These are phyloP conservation scores for Boletus reticuloceps DNA, from an alignment of 768 basidiomycete species.

Conservation along the genomic window DNA sequence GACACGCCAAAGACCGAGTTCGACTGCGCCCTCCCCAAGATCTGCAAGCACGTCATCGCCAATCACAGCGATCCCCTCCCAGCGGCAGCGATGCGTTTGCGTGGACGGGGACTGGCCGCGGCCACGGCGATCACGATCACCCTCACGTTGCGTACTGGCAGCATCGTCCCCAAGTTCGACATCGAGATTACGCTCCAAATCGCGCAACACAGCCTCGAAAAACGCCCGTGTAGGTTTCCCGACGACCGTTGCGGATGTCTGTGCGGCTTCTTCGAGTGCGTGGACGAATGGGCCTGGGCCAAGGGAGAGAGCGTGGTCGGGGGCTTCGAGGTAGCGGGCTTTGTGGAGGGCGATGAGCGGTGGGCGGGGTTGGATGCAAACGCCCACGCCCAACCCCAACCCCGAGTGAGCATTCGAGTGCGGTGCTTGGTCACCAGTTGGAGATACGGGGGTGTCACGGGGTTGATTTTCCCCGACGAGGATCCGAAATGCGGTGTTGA, in stretches of 20 bases:
- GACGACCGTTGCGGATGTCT: slow-evolving; percentile 48
- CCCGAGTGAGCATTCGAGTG: too few relatives aligned
- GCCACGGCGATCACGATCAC: slow-evolving; percentile 43
- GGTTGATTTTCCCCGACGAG: slow-evolving; percentile 42
- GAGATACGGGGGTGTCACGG: not conserved
- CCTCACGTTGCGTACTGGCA: not conserved
- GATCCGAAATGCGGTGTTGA: slow-evolving; percentile 68
- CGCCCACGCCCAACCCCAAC: too few relatives aligned
- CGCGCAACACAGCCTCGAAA: slow-evolving; percentile 54
- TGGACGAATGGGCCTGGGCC: slow-evolving; percentile 71
- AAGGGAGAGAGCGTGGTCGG: slow-evolving; percentile 51
- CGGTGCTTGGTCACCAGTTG: too few relatives aligned
- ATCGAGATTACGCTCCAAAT: slow-evolving; percentile 31
- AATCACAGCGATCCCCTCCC: too few relatives aligned
- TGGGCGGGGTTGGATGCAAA: not conserved
- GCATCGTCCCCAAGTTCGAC: not conserved
- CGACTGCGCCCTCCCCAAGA: slow-evolving; percentile 18
- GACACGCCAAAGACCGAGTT: slow-evolving; percentile 59
- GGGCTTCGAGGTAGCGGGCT: slow-evolving; percentile 47
- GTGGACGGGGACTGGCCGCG: slow-evolving; percentile 17
- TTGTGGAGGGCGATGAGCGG: slow-evolving; percentile 61
- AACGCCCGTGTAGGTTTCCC: slow-evolving; percentile 64
- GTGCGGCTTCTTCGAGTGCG: slow-evolving; percentile 56
- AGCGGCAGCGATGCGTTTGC: too few relatives aligned
- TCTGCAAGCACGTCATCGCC: too few relatives aligned